Base-by-base conservation (phyloP, 1,139 yeast genomes). In the Pichia cactophila region DNA sequence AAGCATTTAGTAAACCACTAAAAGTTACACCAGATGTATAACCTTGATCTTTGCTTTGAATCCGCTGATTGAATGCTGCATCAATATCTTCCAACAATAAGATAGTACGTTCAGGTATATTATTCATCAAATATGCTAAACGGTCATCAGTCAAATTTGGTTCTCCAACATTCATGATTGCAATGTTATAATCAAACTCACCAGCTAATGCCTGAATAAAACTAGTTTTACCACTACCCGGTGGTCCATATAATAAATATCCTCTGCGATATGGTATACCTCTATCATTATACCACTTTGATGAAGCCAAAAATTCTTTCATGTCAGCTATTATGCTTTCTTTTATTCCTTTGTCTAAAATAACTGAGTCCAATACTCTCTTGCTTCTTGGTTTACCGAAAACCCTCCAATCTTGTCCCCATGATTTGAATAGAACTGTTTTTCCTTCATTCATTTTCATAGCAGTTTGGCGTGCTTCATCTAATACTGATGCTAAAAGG, bases 341-440 rank as follows among this genome's bases (percentile, higher is more conserved):
- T 55, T 82, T 80, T 44, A 92, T 71, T 1, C 88, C 92, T 37
- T 75, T 66, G 62, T 89, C 97, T 51, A 92, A 71, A 39, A 92
- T 82, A 16, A 92, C 99, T 14, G 95, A 86, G 6, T 86, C 92
- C 38, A 90, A 69, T 45, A 83, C 71, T 60, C 99, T 75, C 67
- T 92, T 90, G 58, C 83, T 83, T 56, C 97, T 75, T 1, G 99
- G 97, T 63, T 86, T 94, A 2, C 99, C 99, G 70, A 92, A 92
- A 3, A 96, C 96, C 59, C 98, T 75, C 99, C 99, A 92, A 63
- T 92, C 99, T 14, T 96, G 96, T 1, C 97, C 98, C 86, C 94
- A 90, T 2, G 96, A 86, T 2, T 96, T 88, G 67, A 79, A 92
- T 7, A 92, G 72, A 10, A 92, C 98, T 0, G 98, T 92, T 62